phyloP scores from a whole-genome alignment of 2,329 filamentous ascomycete species.

The Keithomyces neogunnii region DNA sequence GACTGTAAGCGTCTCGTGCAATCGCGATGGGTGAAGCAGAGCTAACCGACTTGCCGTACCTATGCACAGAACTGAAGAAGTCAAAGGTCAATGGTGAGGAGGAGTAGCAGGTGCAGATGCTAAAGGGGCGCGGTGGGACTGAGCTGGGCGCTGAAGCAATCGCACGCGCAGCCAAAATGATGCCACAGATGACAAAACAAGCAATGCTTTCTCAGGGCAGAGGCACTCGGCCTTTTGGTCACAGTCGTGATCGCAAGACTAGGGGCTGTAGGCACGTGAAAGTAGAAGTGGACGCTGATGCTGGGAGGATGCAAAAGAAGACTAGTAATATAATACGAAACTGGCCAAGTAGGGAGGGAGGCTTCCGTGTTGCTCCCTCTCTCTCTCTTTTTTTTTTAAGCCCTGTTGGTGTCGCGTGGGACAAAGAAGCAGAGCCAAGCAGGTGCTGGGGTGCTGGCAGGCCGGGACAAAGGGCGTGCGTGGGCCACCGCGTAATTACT shows the following conservation, averaged over 20 bases:
- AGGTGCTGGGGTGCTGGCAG: no score
- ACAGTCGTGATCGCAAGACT: not conserved
- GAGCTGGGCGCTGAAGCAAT: not conserved
- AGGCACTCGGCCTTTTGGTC: not conserved
- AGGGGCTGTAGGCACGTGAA: not conserved
- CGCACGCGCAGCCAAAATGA: not conserved
- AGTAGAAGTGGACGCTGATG: not conserved
- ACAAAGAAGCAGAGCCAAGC: no score
- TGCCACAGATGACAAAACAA: not conserved
- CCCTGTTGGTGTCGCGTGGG: slow-evolving; percentile 2
- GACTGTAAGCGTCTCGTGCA: not conserved
- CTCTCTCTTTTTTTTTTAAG: not conserved
- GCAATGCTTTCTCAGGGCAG: not conserved
- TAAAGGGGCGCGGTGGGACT: not conserved
- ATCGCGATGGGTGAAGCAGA: not conserved
- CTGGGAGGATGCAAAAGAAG: not conserved
- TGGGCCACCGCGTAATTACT: no score
- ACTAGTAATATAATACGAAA: not conserved
- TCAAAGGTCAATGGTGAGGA: not conserved
- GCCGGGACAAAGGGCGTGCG: no score
- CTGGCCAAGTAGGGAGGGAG: not conserved
- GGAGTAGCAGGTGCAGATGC: not conserved
- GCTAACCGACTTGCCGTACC: not conserved
- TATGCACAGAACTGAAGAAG: not conserved
- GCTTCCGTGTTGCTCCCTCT: not conserved